Evolutionary conservation across 139 green algal species (phyloP).

Genomic region (Chlamydomonas eustigma): DNA sequence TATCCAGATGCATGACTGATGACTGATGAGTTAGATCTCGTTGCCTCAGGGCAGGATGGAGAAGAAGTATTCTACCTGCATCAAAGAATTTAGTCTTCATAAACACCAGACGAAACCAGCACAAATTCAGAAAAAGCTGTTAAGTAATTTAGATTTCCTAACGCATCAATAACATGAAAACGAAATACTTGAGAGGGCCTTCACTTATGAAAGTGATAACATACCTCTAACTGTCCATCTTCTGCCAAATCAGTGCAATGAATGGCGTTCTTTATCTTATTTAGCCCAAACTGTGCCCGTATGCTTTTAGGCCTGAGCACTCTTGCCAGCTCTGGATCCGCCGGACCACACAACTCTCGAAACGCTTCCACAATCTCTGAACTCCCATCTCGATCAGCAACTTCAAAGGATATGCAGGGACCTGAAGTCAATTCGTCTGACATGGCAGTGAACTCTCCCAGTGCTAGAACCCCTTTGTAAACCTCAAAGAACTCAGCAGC

Average conservation of each 20-base stretch:
- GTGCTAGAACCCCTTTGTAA: conserved; percentile 54
- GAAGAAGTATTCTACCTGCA: conserved; percentile 19
- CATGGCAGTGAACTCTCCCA: conserved; percentile 64
- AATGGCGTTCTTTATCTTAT: conserved; percentile 66
- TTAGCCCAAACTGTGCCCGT: conserved; percentile 63
- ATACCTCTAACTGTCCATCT: conserved; percentile 68
- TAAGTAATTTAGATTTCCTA: neutral
- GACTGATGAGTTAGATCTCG: neutral
- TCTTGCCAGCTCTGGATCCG: conserved; percentile 72
- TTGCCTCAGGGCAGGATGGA: neutral
- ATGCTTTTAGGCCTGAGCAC: conserved; percentile 64
- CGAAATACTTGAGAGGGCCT: no score
- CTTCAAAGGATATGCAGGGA: conserved; percentile 42
- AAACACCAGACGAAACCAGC: neutral
- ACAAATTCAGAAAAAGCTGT: neutral
- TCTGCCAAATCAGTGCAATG: conserved; percentile 81
- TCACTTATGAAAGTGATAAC: neutral
- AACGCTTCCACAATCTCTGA: conserved; percentile 50
- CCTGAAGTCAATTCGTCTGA: conserved; percentile 72
- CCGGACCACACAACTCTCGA: conserved; percentile 53
- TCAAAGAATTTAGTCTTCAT: no score
- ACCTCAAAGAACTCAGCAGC: conserved; percentile 49
- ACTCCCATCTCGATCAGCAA: neutral
- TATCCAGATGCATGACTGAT: neutral
- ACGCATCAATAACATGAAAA: no score